Conservation (phyloP, 2,329 filamentous ascomycete genomes). For the Dactylellina parvicollis region DNA sequence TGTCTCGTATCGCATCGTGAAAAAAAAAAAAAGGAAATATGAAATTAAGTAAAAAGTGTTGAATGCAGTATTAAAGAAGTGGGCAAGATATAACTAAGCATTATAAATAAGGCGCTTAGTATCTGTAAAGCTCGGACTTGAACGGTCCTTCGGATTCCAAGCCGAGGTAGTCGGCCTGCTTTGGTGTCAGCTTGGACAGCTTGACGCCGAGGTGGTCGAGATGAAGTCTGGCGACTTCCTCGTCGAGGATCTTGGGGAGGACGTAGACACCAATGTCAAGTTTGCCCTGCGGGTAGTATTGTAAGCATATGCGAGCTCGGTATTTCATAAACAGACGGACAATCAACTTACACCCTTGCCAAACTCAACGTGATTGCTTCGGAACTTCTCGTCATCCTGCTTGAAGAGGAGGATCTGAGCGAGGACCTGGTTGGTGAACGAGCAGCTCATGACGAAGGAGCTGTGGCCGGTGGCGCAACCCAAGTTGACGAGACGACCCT, state of each 20-base stretch:
- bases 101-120: constrained; percentile 65
- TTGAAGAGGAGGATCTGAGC: constrained; percentile 99
- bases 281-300: constrained; percentile 69
- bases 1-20: constrained; percentile 54
- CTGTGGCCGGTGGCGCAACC: constrained; percentile 99
- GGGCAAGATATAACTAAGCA: neutral
- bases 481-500: constrained; percentile 98
- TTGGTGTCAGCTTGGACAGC: constrained; percentile 82
- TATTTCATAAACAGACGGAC: neutral
- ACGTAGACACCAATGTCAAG: constrained; percentile 93
- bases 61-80: neutral
- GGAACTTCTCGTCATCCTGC: constrained; percentile 84
- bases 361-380: constrained; percentile 95
- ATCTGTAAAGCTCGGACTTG: constrained; percentile 90
- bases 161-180: constrained; percentile 95
- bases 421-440: constrained; percentile 99
- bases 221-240: constrained; percentile 96
- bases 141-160: constrained; percentile 86
- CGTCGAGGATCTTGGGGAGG: constrained; percentile 97
- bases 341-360: constrained; percentile 69
- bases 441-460: constrained; percentile 99
- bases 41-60: constrained; percentile 28
- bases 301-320: constrained; percentile 57
- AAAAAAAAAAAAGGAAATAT: constrained; percentile 55
- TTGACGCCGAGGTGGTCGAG: constrained; percentile 85